Percentiles rank a stretch among this genome's conserved stretches.
Evolutionary conservation across 768 basidiomycete species (phyloP).

Genomic region (Russula griseocarnosa): DNA sequence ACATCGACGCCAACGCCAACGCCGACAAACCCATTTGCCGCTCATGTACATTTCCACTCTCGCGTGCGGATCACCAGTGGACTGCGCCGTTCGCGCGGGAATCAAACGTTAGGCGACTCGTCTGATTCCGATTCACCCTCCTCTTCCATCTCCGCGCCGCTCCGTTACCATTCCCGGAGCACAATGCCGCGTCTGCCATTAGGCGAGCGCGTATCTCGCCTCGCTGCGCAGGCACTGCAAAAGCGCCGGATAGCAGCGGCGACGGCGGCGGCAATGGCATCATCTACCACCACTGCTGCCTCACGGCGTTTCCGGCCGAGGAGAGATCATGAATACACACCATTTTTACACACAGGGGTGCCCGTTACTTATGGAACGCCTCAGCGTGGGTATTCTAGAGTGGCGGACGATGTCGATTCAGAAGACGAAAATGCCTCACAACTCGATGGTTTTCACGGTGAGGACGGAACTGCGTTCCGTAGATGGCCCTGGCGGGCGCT

Average conservation of each 20-base stretch:
- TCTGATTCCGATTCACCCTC: conserved; percentile 42
- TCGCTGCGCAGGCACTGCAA: conserved; percentile 30
- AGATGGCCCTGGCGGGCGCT: conserved; percentile 63
- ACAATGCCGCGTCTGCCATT: conserved; percentile 57
- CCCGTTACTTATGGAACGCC: conserved; percentile 27
- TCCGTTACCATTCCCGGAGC: conserved; percentile 52
- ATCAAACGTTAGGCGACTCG: conserved; percentile 21
- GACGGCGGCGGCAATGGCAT: background rate
- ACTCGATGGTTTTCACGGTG: conserved; percentile 38
- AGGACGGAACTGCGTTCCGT: conserved; percentile 58
- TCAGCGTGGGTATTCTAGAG: conserved; percentile 27
- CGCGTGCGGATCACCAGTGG: conserved; percentile 77
- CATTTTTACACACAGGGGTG: conserved; percentile 13
- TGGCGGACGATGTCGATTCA: conserved; percentile 28
- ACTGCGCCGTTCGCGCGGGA: conserved; percentile 45
- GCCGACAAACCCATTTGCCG: conserved; percentile 25
- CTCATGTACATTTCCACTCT: conserved; percentile 62
- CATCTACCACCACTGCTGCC: background rate
- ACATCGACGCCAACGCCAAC: background rate
- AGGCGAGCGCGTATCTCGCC: conserved; percentile 49
- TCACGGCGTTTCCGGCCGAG: background rate
- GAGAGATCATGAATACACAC: conserved; percentile 14
- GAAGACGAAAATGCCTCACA: conserved; percentile 30
- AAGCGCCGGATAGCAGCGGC: conserved; percentile 9
- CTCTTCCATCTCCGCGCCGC: conserved; percentile 78